Percentiles rank a stretch among this genome's conserved stretches.
Evolutionary conservation across 768 basidiomycete genomes (phyloP).

Genomic region (Mycena albidolilacea): DNA sequence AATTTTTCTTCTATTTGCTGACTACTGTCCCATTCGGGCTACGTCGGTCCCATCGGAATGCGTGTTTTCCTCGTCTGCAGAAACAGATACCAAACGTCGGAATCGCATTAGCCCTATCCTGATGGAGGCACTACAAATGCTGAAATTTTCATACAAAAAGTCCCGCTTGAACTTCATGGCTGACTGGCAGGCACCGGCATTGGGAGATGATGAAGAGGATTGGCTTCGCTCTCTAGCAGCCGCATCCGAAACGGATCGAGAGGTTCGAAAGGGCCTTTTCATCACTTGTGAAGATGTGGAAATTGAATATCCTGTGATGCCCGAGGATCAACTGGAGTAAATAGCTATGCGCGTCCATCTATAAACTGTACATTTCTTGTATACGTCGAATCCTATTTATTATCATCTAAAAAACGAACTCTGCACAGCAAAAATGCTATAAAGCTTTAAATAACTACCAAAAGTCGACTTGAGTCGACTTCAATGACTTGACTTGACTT

Average conservation of each 20-base stretch:
- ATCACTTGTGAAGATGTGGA: not conserved
- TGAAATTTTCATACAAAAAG: too few species aligned
- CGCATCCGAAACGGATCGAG: not conserved
- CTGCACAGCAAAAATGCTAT: not conserved
- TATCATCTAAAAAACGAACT: not conserved
- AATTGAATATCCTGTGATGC: not conserved
- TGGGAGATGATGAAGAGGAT: not conserved
- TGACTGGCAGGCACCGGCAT: too few species aligned
- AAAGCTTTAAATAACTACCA: not conserved
- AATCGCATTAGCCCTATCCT: too few species aligned
- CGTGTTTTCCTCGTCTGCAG: too few species aligned
- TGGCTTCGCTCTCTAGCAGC: not conserved
- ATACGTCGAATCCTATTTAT: not conserved
- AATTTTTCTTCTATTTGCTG: too few species aligned
- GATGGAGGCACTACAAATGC: too few species aligned
- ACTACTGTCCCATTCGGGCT: too few species aligned
- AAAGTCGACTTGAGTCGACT: not conserved
- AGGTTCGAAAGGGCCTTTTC: conserved; percentile 1
- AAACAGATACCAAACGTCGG: too few species aligned
- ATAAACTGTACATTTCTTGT: not conserved
- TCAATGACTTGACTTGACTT: not conserved
- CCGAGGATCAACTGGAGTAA: not conserved
- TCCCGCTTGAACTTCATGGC: too few species aligned
- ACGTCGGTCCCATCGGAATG: too few species aligned
- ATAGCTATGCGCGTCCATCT: not conserved